Evolutionary conservation across 768 basidiomycete genomes (phyloP).

Genomic region (Calocybe gangraenosa): DNA sequence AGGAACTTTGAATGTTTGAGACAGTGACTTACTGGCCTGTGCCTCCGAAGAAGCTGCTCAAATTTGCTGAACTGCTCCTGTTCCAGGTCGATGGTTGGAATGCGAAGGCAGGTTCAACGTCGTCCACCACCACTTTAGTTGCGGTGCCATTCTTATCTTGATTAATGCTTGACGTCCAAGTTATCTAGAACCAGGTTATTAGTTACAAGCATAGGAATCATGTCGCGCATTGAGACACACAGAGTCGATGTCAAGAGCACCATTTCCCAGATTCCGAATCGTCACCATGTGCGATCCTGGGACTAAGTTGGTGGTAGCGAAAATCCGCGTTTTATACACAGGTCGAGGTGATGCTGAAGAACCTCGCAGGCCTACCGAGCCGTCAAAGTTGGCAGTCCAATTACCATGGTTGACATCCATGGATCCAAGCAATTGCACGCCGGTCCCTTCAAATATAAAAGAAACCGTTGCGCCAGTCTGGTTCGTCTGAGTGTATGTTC

Average conservation of each 20-base stretch:
- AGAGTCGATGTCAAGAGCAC: slow-evolving; percentile 4
- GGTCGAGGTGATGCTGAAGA: neutral
- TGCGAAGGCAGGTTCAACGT: slow-evolving; percentile 5
- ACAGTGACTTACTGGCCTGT: slow-evolving; percentile 6
- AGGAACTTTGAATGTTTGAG: neutral
- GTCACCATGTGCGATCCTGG: slow-evolving; percentile 5
- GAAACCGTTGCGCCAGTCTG: slow-evolving; percentile 5
- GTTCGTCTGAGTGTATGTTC: slow-evolving; percentile 2
- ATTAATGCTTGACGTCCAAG: slow-evolving; percentile 7
- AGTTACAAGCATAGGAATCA: too few relatives aligned
- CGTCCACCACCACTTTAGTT: neutral
- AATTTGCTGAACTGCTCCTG: neutral
- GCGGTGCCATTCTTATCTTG: slow-evolving; percentile 3
- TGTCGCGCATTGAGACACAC: neutral
- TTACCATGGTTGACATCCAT: slow-evolving; percentile 4
- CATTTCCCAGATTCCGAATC: neutral
- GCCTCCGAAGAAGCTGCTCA: neutral
- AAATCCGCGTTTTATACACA: neutral
- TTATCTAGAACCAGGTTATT: neutral
- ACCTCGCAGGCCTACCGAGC: neutral
- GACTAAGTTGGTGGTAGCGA: neutral
- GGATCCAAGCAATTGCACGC: slow-evolving; percentile 1
- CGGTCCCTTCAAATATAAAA: slow-evolving; percentile 9
- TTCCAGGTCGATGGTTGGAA: neutral
- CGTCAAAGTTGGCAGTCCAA: slow-evolving; percentile 7